phyloP scores from a whole-genome alignment of 2,329 filamentous ascomycete genomes.

The Verticillium nubilum region DNA sequence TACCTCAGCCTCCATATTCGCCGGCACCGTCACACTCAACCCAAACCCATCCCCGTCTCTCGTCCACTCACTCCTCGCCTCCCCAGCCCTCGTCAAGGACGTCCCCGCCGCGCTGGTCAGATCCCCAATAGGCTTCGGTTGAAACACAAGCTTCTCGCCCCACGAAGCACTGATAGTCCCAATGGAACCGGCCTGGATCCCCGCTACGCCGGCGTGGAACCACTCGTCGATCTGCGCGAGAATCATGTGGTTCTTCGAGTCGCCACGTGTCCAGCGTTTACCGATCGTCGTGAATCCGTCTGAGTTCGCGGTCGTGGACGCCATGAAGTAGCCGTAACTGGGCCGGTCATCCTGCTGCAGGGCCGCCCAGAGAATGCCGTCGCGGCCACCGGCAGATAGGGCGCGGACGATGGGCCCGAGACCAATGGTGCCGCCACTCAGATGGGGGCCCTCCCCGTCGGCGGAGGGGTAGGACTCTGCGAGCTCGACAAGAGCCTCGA shows the following conservation, averaged over 20 bases:
- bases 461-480: not conserved
- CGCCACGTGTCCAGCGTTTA: constrained; percentile 1
- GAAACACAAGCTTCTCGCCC: not conserved
- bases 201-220: constrained; percentile 5
- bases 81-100: not conserved
- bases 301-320: not conserved
- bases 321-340: constrained; percentile 5
- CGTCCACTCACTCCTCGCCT: constrained; percentile 1
- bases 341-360: constrained; percentile 1
- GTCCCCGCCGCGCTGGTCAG: not conserved
- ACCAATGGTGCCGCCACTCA: constrained; percentile 1
- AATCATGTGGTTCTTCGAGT: constrained; percentile 8
- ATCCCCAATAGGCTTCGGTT: constrained; percentile 3
- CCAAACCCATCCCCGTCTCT: not conserved
- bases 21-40: constrained; percentile 1
- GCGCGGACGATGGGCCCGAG: constrained; percentile 2
- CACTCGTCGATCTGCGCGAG: constrained; percentile 9
- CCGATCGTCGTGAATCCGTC: constrained; percentile 4
- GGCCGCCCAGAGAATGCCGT: constrained; percentile 1
- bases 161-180: not conserved
- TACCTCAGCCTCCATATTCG: constrained; percentile 1
- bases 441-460: not conserved
- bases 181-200: not conserved
- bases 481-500: constrained; percentile 3
- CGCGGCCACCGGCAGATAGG: not conserved